Conservation (phyloP, 805 yeast species). For the Suhomyces emberorum region DNA sequence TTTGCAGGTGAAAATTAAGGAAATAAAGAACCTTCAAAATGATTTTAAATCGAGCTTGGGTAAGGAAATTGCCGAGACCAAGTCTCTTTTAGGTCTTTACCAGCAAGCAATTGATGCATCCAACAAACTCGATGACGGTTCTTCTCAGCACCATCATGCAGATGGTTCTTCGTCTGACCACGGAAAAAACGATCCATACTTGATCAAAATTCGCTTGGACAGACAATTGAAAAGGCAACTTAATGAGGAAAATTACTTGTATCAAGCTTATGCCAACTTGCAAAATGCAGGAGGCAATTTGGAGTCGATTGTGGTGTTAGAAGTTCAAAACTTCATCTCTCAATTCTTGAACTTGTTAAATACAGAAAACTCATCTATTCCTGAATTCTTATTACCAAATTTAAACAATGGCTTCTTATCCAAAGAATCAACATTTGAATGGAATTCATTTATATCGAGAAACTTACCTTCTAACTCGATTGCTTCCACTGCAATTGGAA, state of each 20-base stretch:
- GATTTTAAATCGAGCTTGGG: slow-evolving; percentile 79
- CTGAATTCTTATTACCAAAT: slow-evolving; percentile 62
- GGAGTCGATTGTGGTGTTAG: slow-evolving; percentile 80
- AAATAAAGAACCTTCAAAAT: slow-evolving; percentile 73
- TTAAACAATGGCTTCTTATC: slow-evolving; percentile 62
- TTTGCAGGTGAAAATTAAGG: slow-evolving; percentile 78
- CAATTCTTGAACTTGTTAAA: slow-evolving; percentile 69
- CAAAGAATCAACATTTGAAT: slow-evolving; percentile 78
- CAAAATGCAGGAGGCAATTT: slow-evolving; percentile 86
- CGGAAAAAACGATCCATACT: slow-evolving; percentile 72
- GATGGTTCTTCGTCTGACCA: slow-evolving; percentile 36
- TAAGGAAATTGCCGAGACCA: slow-evolving; percentile 49
- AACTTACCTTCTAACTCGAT: slow-evolving; percentile 46
- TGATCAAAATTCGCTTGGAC: slow-evolving; percentile 69
- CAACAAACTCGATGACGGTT: slow-evolving; percentile 36
- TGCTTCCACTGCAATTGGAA: slow-evolving; percentile 25
- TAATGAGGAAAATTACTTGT: slow-evolving; percentile 78
- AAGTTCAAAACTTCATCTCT: slow-evolving; percentile 78
- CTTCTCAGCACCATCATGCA: slow-evolving; percentile 12
- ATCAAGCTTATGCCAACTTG: slow-evolving; percentile 83
- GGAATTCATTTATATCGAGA: slow-evolving; percentile 77
- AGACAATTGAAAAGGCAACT: slow-evolving; percentile 74
- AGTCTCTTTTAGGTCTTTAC: slow-evolving; percentile 44
- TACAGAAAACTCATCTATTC: slow-evolving; percentile 68
- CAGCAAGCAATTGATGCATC: slow-evolving; percentile 62